phyloP scores from a whole-genome alignment of 352 stramenopile genomes.

The Phytophthora chlamydospora region DNA sequence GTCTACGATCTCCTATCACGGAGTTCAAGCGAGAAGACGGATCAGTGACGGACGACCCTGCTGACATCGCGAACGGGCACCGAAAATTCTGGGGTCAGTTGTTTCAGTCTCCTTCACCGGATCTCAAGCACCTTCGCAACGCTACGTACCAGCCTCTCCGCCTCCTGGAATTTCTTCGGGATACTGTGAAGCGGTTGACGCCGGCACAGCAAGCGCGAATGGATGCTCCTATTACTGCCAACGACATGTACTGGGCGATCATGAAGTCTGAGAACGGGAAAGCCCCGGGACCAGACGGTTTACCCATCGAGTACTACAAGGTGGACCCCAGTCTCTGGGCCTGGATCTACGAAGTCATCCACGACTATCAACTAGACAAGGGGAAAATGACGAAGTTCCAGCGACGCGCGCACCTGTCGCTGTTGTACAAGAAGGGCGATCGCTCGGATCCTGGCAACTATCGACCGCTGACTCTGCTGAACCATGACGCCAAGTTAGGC shows the following conservation, averaged over 20 bases:
- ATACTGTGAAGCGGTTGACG: not conserved
- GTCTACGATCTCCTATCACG: constrained; percentile 8
- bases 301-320: constrained; percentile 30
- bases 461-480: constrained; percentile 18
- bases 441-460: constrained; percentile 6
- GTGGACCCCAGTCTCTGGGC: constrained; percentile 4
- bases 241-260: constrained; percentile 25
- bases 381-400: constrained; percentile 30
- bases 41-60: constrained; percentile 7
- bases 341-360: constrained; percentile 16
- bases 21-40: not conserved
- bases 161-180: not conserved
- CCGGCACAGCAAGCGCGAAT: not conserved
- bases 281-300: constrained; percentile 11
- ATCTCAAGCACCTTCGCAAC: constrained; percentile 6
- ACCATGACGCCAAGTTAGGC: constrained; percentile 19
- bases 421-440: constrained; percentile 14
- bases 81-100: constrained; percentile 4
- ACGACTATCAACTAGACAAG: constrained; percentile 8
- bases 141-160: constrained; percentile 2
- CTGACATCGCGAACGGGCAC: constrained; percentile 4
- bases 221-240: constrained; percentile 14
- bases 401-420: constrained; percentile 7
- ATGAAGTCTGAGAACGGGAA: constrained; percentile 17
- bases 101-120: constrained; percentile 19